Evolutionary conservation across 192 early-diverging fungal species (phyloP).

Genomic region (Pilaira anomala): DNA sequence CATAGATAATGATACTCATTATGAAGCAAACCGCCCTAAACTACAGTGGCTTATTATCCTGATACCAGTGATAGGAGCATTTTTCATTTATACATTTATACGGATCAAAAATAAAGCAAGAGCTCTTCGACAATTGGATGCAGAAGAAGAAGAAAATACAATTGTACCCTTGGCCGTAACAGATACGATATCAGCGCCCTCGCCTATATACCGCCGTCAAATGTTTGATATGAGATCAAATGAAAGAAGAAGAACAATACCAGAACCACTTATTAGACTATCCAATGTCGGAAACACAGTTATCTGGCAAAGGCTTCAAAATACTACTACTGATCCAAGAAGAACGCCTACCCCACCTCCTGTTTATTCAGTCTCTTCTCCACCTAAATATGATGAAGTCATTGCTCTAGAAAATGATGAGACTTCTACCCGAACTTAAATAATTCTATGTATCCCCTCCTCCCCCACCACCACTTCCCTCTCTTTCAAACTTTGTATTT

Average conservation of each 20-base stretch:
- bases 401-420: conserved; percentile 7
- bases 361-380: conserved; percentile 8
- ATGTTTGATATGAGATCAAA: too few species aligned
- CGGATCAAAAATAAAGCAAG: conserved; percentile 1
- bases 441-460: too few species aligned
- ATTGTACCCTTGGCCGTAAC: neutral
- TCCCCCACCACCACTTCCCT: neutral
- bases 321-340: too few species aligned
- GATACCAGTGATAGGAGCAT: conserved; percentile 10
- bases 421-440: neutral
- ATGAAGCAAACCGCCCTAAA: neutral
- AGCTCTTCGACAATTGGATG: neutral
- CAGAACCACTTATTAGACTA: too few species aligned
- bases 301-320: too few species aligned
- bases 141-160: neutral
- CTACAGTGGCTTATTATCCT: conserved; percentile 15
- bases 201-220: neutral
- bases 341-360: neutral
- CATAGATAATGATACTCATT: neutral
- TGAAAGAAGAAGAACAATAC: too few species aligned
- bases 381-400: conserved; percentile 4
- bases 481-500: neutral
- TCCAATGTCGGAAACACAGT: too few species aligned
- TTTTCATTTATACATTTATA: conserved; percentile 9
- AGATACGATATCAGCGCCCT: neutral